These are phyloP conservation scores for Hyphodiscus sp. DNA, from an alignment of 2,329 filamentous ascomycete species.

Conservation along the genomic window DNA sequence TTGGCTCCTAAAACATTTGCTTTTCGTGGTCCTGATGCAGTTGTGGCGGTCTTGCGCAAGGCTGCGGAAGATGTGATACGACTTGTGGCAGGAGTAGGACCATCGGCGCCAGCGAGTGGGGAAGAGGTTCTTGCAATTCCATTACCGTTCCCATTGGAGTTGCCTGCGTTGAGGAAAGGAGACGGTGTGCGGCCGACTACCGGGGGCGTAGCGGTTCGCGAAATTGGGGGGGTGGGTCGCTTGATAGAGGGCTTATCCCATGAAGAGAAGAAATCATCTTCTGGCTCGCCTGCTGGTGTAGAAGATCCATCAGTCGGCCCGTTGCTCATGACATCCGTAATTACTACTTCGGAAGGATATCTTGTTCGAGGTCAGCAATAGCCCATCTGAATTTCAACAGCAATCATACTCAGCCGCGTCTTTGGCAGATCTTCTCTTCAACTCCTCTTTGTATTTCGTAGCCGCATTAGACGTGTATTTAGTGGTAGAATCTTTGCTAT, in stretches of 20 bases:
- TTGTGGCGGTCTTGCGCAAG: slow-evolving; percentile 66
- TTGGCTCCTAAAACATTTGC: slow-evolving; percentile 80
- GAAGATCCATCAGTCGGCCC: slow-evolving; percentile 55
- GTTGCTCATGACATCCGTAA: slow-evolving; percentile 64
- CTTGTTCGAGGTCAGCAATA: slow-evolving; percentile 41
- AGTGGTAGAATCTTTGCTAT: slow-evolving; percentile 92
- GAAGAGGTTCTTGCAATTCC: slow-evolving; percentile 73
- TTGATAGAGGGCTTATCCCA: slow-evolving; percentile 99
- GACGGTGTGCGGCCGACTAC: slow-evolving; percentile 75
- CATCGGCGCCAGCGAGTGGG: slow-evolving; percentile 62
- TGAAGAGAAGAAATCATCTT: slow-evolving; percentile 96
- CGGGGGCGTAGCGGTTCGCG: slow-evolving; percentile 80
- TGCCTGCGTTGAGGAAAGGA: slow-evolving; percentile 74
- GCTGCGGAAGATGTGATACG: slow-evolving; percentile 72
- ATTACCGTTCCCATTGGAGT: slow-evolving; percentile 60
- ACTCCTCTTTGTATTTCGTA: slow-evolving; percentile 95
- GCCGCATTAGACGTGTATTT: slow-evolving; percentile 95
- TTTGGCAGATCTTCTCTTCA: slow-evolving; percentile 75
- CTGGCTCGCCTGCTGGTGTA: slow-evolving; percentile 74
- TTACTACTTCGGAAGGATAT: slow-evolving; percentile 76
- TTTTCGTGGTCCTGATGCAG: slow-evolving; percentile 64
- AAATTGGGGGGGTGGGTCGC: slow-evolving; percentile 87
- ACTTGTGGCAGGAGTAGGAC: slow-evolving; percentile 53
- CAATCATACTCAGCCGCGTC: slow-evolving; percentile 73
- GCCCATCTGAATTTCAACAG: neutral